A percentile compares a stretch with the other conserved stretches of the same genome.
These are phyloP conservation scores for Trypanosoma grayi DNA, from an alignment of 208 protist genomes.

Conservation along the genomic window DNA sequence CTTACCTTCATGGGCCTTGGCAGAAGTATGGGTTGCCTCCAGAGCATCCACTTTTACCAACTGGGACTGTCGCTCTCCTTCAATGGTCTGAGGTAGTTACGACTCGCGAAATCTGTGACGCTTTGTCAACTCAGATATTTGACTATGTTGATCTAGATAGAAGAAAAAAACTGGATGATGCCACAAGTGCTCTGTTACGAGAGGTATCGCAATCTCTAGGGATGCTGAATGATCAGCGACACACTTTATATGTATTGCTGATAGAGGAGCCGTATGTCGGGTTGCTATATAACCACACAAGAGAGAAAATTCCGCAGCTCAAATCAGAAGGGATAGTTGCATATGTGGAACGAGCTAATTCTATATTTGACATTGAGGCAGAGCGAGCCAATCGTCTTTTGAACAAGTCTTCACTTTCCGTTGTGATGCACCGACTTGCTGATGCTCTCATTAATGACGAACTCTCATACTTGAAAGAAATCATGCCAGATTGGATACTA, in stretches of 20 bases:
- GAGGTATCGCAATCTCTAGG: slow-evolving; percentile 60
- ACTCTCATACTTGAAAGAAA: slow-evolving; percentile 35
- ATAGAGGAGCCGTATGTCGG: slow-evolving; percentile 63
- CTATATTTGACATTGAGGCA: slow-evolving; percentile 44
- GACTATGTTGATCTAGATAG: slow-evolving; percentile 41
- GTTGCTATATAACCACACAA: slow-evolving; percentile 40
- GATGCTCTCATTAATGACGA: slow-evolving; percentile 50
- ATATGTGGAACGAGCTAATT: slow-evolving; percentile 42
- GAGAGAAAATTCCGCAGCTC: slow-evolving; percentile 25
- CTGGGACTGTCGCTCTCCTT: slow-evolving; percentile 58
- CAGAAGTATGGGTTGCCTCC: slow-evolving; percentile 66
- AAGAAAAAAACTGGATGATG: slow-evolving; percentile 26
- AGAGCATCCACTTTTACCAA: slow-evolving; percentile 70
- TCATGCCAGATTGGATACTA: slow-evolving; percentile 35
- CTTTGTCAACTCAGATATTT: slow-evolving; percentile 39
- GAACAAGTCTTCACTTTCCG: slow-evolving; percentile 41
- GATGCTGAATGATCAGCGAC: slow-evolving; percentile 49
- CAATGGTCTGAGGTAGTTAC: slow-evolving; percentile 60
- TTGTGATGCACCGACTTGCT: slow-evolving; percentile 39
- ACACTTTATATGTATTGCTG: slow-evolving; percentile 45
- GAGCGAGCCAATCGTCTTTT: slow-evolving; percentile 51
- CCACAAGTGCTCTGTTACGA: slow-evolving; percentile 56
- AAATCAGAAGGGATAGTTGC: slow-evolving; percentile 34
- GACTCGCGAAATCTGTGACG: slow-evolving; percentile 26
- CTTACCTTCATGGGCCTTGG: slow-evolving; percentile 83